Evolutionary conservation across 495 filamentous ascomycete genomes (phyloP).

Genomic region (Hypoxylon subgilvum): DNA sequence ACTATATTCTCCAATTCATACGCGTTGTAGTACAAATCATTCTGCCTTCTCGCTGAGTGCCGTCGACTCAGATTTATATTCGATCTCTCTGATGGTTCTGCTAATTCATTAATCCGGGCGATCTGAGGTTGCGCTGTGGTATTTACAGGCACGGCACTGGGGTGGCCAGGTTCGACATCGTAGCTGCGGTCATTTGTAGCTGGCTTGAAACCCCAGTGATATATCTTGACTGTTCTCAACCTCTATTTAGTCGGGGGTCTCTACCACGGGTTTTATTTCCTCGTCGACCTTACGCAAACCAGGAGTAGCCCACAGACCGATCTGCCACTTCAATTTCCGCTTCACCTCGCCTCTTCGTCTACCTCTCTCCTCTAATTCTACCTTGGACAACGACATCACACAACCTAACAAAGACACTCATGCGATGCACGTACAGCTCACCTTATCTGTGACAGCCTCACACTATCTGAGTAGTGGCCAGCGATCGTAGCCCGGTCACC

Average conservation of each 20-base stretch:
- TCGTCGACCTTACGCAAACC: constrained; percentile 1
- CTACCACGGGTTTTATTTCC: constrained; percentile 4
- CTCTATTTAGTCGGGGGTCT: too few species aligned
- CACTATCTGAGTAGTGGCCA: constrained; percentile 27
- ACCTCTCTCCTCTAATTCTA: not conserved
- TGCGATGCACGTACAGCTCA: constrained; percentile 41
- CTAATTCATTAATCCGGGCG: constrained; percentile 14
- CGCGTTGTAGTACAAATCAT: not conserved
- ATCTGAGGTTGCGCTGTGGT: constrained; percentile 25
- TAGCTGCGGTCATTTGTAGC: too few species aligned
- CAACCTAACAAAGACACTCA: constrained; percentile 13
- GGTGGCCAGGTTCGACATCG: not conserved
- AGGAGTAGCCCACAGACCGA: constrained; percentile 5
- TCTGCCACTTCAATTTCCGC: constrained; percentile 3
- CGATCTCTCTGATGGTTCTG: constrained; percentile 16
- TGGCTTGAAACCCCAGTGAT: too few species aligned
- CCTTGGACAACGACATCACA: not conserved
- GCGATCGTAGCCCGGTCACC: constrained; percentile 20
- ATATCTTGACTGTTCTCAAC: not conserved
- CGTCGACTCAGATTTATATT: constrained; percentile 5
- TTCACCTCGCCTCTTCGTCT: constrained; percentile 6
- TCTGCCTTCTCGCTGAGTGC: not conserved
- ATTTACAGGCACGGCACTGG: not conserved
- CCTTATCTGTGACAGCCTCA: constrained; percentile 38
- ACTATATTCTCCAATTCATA: not conserved